Conservation (phyloP, 2,329 filamentous ascomycete genomes). For the Sporothrix sp. region DNA sequence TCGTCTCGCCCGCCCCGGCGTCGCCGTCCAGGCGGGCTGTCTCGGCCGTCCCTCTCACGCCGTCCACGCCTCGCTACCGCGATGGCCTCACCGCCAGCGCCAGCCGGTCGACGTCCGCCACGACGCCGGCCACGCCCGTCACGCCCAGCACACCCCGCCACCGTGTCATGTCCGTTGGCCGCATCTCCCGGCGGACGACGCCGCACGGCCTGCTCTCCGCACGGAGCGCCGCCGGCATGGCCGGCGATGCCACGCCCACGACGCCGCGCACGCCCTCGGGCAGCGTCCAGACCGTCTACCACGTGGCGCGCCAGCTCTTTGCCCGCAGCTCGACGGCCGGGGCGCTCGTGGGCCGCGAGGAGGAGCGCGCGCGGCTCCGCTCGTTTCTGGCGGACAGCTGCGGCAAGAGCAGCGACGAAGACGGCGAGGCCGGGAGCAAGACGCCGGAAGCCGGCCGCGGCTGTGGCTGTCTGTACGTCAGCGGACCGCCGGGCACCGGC, state of each 20-base stretch:
- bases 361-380: conserved; percentile 53
- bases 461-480: conserved; percentile 85
- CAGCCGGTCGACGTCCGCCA: neutral
- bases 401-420: no score
- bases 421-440: no score
- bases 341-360: conserved; percentile 67
- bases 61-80: conserved; percentile 66
- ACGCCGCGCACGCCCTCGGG: conserved; percentile 62
- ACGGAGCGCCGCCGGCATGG: neutral
- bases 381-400: conserved; percentile 50
- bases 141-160: conserved; percentile 74
- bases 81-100: conserved; percentile 49
- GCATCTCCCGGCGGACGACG: conserved; percentile 66
- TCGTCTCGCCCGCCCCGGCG: conserved; percentile 6
- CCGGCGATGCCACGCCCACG: conserved; percentile 5
- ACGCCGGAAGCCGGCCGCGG: conserved; percentile 35
- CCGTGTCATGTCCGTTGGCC: conserved; percentile 67
- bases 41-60: conserved; percentile 46
- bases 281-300: conserved; percentile 64
- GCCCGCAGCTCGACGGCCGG: conserved; percentile 66
- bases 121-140: conserved; percentile 25
- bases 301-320: conserved; percentile 78
- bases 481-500: conserved; percentile 88
- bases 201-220: conserved; percentile 38
- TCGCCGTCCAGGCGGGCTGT: neutral